Evolutionary conservation across 352 stramenopile genomes (phyloP).

Genomic region (Phytopythium delawarense): DNA sequence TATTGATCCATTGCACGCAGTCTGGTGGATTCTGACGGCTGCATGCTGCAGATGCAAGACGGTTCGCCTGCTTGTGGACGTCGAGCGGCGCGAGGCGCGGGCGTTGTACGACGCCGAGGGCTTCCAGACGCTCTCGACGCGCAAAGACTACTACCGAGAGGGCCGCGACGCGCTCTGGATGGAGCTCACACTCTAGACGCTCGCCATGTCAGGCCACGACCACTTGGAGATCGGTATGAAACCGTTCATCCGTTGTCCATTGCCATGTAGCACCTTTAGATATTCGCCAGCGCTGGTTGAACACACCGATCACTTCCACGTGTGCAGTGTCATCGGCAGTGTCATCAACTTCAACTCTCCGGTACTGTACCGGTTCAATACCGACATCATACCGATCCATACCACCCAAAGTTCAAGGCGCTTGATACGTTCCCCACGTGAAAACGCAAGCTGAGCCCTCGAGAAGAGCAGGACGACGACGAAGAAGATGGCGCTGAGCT

Average conservation of each 20-base stretch:
- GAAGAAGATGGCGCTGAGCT: constrained; percentile 19
- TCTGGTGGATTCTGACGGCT: background rate
- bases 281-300: too few species aligned
- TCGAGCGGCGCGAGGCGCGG: constrained; percentile 26
- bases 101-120: constrained; percentile 36
- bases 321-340: background rate
- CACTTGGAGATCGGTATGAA: background rate
- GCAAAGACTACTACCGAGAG: constrained; percentile 38
- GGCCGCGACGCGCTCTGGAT: constrained; percentile 39
- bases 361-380: background rate
- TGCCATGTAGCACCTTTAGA: too few species aligned
- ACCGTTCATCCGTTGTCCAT: background rate
- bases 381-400: background rate
- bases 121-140: constrained; percentile 20
- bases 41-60: constrained; percentile 13
- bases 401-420: too few species aligned
- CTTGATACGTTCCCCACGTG: too few species aligned
- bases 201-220: background rate
- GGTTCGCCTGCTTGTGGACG: constrained; percentile 28
- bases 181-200: constrained; percentile 12
- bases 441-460: background rate
- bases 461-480: background rate
- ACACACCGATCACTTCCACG: too few species aligned
- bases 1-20: background rate
- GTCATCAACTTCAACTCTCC: background rate